Percentiles rank a stretch among this genome's conserved stretches.
These are phyloP conservation scores for Phytophthora rubi DNA, from an alignment of 352 stramenopile species.

Conservation along the genomic window DNA sequence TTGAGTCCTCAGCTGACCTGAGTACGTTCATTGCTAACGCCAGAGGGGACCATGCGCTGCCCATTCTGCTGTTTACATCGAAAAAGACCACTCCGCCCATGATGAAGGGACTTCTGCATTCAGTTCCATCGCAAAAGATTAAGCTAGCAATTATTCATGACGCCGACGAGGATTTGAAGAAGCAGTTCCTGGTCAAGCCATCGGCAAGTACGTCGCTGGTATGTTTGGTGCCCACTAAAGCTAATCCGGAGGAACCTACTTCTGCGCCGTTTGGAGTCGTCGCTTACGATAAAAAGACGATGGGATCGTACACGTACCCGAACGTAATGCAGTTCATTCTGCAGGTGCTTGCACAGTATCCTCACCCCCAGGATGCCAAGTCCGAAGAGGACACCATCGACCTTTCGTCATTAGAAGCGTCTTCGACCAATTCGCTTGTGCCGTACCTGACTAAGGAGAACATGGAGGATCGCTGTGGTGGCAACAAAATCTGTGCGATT, in stretches of 20 bases:
- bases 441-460: constrained; percentile 68
- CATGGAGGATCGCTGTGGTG: constrained; percentile 52
- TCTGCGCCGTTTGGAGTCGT: constrained; percentile 63
- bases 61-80: constrained; percentile 66
- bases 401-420: constrained; percentile 37
- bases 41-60: constrained; percentile 45
- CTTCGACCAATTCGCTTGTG: constrained; percentile 34
- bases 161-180: constrained; percentile 60
- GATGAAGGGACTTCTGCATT: constrained; percentile 67
- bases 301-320: constrained; percentile 66
- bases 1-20: constrained; percentile 60
- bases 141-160: constrained; percentile 61
- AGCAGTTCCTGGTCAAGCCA: constrained; percentile 60
- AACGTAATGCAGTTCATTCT: constrained; percentile 77
- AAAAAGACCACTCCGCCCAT: constrained; percentile 59
- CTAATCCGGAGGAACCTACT: constrained; percentile 28
- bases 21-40: constrained; percentile 62
- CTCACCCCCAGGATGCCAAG: constrained; percentile 47
- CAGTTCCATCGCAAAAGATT: constrained; percentile 62
- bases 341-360: constrained; percentile 68
- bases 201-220: constrained; percentile 49
- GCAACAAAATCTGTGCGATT: constrained; percentile 79
- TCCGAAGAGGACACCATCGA: constrained; percentile 31
- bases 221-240: constrained; percentile 52
- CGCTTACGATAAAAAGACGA: constrained; percentile 72